Evolutionary conservation across 768 basidiomycete species (phyloP).

Genomic region (Galerina marginata): DNA sequence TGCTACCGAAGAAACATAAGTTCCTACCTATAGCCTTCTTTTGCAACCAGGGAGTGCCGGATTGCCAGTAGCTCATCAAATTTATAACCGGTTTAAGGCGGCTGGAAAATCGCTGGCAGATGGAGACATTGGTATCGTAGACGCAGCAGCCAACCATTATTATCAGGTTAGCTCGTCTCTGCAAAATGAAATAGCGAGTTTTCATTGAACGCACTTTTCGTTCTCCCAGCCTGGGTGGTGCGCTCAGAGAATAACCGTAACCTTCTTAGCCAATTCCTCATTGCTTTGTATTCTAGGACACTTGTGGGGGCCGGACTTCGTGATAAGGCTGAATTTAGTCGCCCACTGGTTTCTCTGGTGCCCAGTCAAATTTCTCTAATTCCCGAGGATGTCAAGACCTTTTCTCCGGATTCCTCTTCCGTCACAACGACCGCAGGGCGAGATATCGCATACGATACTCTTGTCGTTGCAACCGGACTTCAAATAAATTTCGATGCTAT

Average conservation of each 20-base stretch:
- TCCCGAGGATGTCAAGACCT: constrained; percentile 70
- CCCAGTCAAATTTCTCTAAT: constrained; percentile 76
- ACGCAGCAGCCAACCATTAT: constrained; percentile 81
- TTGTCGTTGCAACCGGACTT: constrained; percentile 90
- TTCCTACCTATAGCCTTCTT: constrained; percentile 3
- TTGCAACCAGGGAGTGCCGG: constrained; percentile 73
- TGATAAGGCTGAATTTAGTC: constrained; percentile 69
- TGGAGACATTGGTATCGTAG: constrained; percentile 87
- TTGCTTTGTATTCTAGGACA: constrained; percentile 59
- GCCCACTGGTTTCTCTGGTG: constrained; percentile 71
- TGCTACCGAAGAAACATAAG: constrained; percentile 5
- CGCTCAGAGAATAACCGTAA: constrained; percentile 19
- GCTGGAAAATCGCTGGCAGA: constrained; percentile 69
- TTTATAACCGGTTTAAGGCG: constrained; percentile 77
- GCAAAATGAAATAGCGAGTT: background rate
- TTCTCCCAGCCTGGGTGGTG: constrained; percentile 84
- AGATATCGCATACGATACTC: constrained; percentile 76
- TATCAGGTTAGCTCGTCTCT: constrained; percentile 64
- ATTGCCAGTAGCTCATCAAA: constrained; percentile 83
- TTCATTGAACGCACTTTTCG: constrained; percentile 1
- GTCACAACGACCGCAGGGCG: constrained; percentile 76
- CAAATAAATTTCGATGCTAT: constrained; percentile 86
- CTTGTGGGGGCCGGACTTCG: constrained; percentile 89
- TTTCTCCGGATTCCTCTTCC: constrained; percentile 77
- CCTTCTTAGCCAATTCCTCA: background rate